These are phyloP conservation scores for Gastrolobium villosum DNA, from an alignment of 306 rosid genomes.

Conservation along the genomic window DNA sequence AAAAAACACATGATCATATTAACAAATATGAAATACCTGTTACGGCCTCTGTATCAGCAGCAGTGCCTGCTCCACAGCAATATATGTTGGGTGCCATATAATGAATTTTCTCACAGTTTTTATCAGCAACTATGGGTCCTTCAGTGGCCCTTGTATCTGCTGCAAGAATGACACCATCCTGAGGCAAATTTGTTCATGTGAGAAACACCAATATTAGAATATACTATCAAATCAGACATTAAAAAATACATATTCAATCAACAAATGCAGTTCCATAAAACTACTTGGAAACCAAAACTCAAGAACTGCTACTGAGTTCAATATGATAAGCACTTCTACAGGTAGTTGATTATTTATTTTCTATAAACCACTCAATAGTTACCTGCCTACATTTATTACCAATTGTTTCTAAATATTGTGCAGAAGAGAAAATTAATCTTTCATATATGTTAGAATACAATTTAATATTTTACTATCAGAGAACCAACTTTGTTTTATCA, in stretches of 20 bases:
- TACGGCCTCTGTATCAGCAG: slow-evolving; percentile 99
- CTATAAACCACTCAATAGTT: not conserved
- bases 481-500: not conserved
- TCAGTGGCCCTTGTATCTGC: slow-evolving; percentile 98
- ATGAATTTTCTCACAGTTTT: slow-evolving; percentile 96
- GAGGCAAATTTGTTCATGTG: slow-evolving; percentile 13
- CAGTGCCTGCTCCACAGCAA: slow-evolving; percentile 99
- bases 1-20: too few relatives aligned
- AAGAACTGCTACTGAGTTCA: not conserved
- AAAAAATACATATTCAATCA: slow-evolving; percentile 5
- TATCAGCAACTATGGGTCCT: slow-evolving; percentile 93
- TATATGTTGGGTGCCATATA: slow-evolving; percentile 98
- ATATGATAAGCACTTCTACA: not conserved
- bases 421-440: slow-evolving; percentile 1
- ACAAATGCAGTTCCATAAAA: not conserved
- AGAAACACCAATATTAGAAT: slow-evolving; percentile 19
- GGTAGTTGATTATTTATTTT: not conserved
- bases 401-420: slow-evolving; percentile 5
- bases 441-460: not conserved
- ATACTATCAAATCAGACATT: slow-evolving; percentile 7
- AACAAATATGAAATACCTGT: slow-evolving; percentile 66
- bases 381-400: not conserved
- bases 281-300: not conserved
- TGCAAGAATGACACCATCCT: slow-evolving; percentile 99
- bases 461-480: not conserved